Evolutionary conservation across 2,329 filamentous ascomycete species (phyloP).

Genomic region (Talaromyces piceae): DNA sequence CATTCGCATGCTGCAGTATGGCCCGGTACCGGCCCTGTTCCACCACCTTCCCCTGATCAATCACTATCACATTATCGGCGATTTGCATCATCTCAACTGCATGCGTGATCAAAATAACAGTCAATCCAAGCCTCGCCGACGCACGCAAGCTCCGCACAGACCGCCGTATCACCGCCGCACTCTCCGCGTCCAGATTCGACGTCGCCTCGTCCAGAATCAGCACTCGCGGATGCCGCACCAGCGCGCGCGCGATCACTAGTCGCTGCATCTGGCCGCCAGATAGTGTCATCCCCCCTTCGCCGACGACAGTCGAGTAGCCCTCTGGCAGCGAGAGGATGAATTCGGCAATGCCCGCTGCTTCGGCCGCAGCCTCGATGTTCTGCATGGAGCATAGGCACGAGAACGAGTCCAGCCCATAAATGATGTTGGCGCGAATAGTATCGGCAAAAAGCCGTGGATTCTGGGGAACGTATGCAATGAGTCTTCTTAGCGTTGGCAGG

Average conservation of each 20-base stretch:
- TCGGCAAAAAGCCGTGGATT: conserved; percentile 53
- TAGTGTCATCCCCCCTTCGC: conserved; percentile 65
- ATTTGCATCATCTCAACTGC: conserved; percentile 77
- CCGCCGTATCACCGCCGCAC: conserved; percentile 55
- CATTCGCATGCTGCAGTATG: conserved; percentile 41
- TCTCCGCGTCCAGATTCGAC: conserved; percentile 65
- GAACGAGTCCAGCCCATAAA: conserved; percentile 60
- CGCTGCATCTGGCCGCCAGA: conserved; percentile 80
- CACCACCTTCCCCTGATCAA: conserved; percentile 59
- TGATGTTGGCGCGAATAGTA: conserved; percentile 50
- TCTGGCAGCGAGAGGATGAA: conserved; percentile 66
- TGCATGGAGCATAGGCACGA: conserved; percentile 43
- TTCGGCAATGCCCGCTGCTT: conserved; percentile 59
- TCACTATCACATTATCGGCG: conserved; percentile 64
- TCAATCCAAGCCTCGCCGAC: conserved; percentile 41
- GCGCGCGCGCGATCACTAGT: conserved; percentile 70
- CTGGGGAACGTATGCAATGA: conserved; percentile 56
- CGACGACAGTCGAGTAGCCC: conserved; percentile 66
- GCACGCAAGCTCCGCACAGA: conserved; percentile 52
- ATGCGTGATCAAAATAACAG: conserved; percentile 77
- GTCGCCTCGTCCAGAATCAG: conserved; percentile 85
- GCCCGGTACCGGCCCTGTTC: conserved; percentile 63
- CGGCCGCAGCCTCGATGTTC: conserved; percentile 49
- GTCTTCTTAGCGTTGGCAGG: conserved; percentile 51
- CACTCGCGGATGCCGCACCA: conserved; percentile 63